These are phyloP conservation scores for Corylus avellana DNA, from an alignment of 306 rosid species.

Conservation along the genomic window DNA sequence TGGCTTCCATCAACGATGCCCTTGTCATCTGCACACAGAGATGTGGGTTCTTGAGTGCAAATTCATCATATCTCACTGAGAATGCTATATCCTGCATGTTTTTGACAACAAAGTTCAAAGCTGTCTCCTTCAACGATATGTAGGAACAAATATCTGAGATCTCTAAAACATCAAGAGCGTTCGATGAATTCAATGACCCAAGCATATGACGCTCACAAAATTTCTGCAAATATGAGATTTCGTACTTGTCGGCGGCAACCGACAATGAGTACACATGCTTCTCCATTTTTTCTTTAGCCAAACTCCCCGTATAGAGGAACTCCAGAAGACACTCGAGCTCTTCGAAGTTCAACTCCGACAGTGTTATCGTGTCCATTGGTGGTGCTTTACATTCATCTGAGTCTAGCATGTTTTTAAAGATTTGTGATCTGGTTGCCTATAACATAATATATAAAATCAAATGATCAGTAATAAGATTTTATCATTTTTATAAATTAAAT, in stretches of 20 bases:
- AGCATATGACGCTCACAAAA: conserved; percentile 60
- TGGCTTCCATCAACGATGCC: conserved; percentile 47
- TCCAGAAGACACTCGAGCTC: conserved; percentile 66
- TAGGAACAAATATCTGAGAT: conserved; percentile 64
- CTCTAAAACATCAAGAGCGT: conserved; percentile 63
- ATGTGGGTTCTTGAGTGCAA: conserved; percentile 73
- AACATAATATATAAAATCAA: background rate
- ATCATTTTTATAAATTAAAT: too few species aligned
- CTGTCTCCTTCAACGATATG: conserved; percentile 44
- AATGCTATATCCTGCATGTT: conserved; percentile 54
- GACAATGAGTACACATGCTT: conserved; percentile 60
- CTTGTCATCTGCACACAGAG: conserved; percentile 63
- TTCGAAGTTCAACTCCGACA: conserved; percentile 59
- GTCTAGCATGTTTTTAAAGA: conserved; percentile 73
- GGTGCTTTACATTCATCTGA: conserved; percentile 69
- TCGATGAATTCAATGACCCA: conserved; percentile 40
- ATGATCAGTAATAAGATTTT: background rate
- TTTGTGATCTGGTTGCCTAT: conserved; percentile 76
- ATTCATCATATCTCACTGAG: conserved; percentile 50
- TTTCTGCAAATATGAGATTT: conserved; percentile 53
- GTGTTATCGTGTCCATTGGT: conserved; percentile 38
- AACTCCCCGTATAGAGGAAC: conserved; percentile 63
- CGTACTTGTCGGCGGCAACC: conserved; percentile 79
- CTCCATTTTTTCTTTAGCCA: conserved; percentile 49
- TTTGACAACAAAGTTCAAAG: conserved; percentile 54